Base-by-base conservation (phyloP, 2,329 filamentous ascomycete genomes). In the Diaporthe batatas region DNA sequence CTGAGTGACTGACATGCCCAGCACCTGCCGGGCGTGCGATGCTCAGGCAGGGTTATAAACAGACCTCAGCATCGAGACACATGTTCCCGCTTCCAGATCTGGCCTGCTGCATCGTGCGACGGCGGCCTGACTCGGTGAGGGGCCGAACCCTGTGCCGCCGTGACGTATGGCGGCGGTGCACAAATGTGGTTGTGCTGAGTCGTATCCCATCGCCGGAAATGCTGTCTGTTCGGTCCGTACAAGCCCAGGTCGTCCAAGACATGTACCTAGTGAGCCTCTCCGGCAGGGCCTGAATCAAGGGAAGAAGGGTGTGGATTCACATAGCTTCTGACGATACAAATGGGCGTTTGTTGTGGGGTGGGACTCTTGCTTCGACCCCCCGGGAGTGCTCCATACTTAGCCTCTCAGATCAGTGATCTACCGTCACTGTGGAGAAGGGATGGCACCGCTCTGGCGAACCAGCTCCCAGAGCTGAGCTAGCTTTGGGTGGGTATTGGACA, bases 91-190 rank as follows among this genome's bases (percentile, higher is more conserved):
- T 65, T 39, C 62, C 72, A 53, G 25, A 72, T 72, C 49, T 68
- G 70, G 72, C 57, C 44, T 62, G 70, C 58, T 74, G 72, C 72
- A 72, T 72, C 58, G 72, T 74, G 70, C 58, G 64, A 72, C 72
- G 39, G 39, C 36, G 62, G 73, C 47, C 65, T 72, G 73, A 67
- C 39, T 55, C 58, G 53, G 70, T 42, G 57, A 54, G 55, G 54
- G 57, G 59, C 62, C 53, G 49, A 51, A 47, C 69, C 68, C 64
- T 68, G 57, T 59, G 62, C 58, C 44, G 70, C 55, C 68, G 58
- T 70, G 68, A 62, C 68, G 49, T 54, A 47, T 62, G 55, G 55
- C 54, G 57, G 68, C 57, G 39, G 39, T 53, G 23, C n/a, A 42
- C 44, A 51, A 14, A 36, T 47, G 32, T 67, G 42, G 53, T 34